A percentile compares a stretch with the other conserved stretches of the same genome.
phyloP scores from a whole-genome alignment of 2,329 filamentous ascomycete genomes.

The Ophiostoma novo-ulmi region DNA sequence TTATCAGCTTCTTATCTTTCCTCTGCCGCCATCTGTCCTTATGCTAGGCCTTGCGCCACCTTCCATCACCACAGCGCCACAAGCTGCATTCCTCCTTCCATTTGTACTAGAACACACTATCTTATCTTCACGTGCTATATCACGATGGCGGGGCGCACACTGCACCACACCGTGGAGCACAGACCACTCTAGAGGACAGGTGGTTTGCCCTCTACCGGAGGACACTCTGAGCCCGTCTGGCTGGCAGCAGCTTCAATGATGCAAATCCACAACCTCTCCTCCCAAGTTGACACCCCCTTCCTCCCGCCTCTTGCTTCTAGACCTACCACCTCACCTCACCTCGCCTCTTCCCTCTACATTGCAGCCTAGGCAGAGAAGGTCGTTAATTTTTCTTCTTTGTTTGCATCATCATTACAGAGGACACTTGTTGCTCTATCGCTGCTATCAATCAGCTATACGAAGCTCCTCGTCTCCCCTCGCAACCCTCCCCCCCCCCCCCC shows the following conservation, averaged over 20 bases:
- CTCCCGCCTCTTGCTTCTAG: conserved; percentile 12
- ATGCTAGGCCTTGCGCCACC: neutral
- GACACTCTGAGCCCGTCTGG: conserved; percentile 1
- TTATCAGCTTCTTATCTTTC: neutral
- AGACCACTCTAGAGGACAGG: conserved; percentile 26
- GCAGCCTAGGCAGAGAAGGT: conserved; percentile 3
- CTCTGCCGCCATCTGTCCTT: neutral
- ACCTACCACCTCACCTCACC: conserved; percentile 6
- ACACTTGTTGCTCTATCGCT: conserved; percentile 4
- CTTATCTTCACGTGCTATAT: conserved; percentile 13
- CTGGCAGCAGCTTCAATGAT: conserved; percentile 21
- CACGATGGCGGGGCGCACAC: conserved; percentile 11
- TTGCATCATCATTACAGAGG: neutral
- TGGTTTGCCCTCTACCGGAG: conserved; percentile 16
- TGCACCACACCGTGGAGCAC: conserved; percentile 18
- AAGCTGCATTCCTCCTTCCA: neutral
- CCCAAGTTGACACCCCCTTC: neutral
- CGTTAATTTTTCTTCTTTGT: neutral
- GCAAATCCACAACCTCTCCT: conserved; percentile 21
- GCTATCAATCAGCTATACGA: neutral
- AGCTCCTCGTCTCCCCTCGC: neutral
- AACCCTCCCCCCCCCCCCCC: neutral
- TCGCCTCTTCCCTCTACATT: neutral
- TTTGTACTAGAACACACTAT: neutral
- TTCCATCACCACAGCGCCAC: neutral